phyloP scores from a whole-genome alignment of 257 asterid species.

The Solanum habrochaites region DNA sequence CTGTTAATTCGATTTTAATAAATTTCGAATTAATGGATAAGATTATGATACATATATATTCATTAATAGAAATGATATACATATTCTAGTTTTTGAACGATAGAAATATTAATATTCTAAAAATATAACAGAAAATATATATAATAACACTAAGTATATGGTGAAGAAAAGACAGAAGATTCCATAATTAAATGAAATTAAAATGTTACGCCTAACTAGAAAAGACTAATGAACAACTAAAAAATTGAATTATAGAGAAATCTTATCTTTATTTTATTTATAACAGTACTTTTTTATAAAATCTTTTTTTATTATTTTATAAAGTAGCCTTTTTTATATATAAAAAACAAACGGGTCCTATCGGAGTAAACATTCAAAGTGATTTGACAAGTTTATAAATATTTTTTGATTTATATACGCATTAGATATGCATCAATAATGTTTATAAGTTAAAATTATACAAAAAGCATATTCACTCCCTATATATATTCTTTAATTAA shows the following conservation, averaged over 20 bases:
- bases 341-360: not conserved
- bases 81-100: rapidly evolving
- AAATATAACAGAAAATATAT: no score
- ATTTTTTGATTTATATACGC: not conserved
- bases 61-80: rapidly evolving
- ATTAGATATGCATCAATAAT: not conserved
- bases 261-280: no score
- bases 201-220: not conserved
- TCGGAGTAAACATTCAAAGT: not conserved
- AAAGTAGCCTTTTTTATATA: no score
- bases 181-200: not conserved
- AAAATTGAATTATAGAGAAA: not conserved
- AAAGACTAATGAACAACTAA: not conserved
- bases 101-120: rapidly evolving
- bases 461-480: not conserved
- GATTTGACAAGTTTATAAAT: not conserved
- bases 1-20: no score
- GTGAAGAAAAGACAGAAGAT: not conserved
- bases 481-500: not conserved
- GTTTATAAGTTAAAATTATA: not conserved
- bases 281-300: no score
- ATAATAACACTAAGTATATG: not conserved
- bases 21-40: rapidly evolving
- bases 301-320: no score
- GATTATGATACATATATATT: no score